Evolutionary conservation across 2,329 filamentous ascomycete species (phyloP).

Genomic region (Nemania bipapillata): DNA sequence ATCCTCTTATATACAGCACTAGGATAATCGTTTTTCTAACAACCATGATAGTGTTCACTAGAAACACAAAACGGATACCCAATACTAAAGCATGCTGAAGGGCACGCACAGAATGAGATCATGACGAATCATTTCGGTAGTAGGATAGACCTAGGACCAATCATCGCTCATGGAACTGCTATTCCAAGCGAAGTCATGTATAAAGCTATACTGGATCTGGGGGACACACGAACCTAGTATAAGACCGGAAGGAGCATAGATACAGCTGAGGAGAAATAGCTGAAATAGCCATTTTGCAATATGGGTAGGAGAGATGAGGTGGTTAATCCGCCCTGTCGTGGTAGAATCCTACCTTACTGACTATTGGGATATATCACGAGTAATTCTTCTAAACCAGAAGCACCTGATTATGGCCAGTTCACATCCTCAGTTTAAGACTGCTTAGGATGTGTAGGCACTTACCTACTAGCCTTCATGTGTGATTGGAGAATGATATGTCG

Average conservation of each 20-base stretch:
- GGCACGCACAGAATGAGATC: not conserved
- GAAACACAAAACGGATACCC: not conserved
- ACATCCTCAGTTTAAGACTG: not conserved
- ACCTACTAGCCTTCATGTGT: not conserved
- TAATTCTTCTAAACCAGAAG: too few relatives aligned
- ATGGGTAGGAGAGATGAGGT: too few relatives aligned
- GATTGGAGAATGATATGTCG: not conserved
- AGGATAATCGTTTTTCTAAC: conserved; percentile 19
- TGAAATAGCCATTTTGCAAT: too few relatives aligned
- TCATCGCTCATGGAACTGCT: not conserved
- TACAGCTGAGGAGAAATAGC: too few relatives aligned
- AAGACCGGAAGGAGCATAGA: too few relatives aligned
- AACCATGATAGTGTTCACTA: conserved; percentile 1
- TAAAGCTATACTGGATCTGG: too few relatives aligned
- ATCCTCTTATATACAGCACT: not conserved
- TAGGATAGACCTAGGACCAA: not conserved
- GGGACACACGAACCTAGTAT: too few relatives aligned
- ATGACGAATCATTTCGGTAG: not conserved
- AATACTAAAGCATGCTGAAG: not conserved
- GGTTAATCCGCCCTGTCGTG: too few relatives aligned
- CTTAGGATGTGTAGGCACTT: too few relatives aligned
- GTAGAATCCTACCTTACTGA: too few relatives aligned
- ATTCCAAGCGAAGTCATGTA: not conserved
- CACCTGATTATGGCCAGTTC: too few relatives aligned
- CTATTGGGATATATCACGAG: too few relatives aligned